Conservation (phyloP, 331 rosid genomes). For the Rhamnella rubrinervis region DNA sequence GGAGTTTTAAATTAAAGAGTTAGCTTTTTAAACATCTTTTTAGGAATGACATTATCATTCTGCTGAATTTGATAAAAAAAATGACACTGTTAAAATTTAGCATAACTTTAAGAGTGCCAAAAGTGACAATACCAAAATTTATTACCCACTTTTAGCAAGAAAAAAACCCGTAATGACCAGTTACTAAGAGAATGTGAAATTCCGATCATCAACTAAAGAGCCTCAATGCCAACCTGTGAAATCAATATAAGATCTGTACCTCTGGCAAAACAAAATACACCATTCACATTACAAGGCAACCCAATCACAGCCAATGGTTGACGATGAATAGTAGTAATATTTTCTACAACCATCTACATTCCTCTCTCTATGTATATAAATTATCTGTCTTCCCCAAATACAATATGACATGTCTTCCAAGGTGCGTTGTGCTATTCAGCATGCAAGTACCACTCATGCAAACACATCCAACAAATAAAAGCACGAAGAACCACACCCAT, state of each 20-base stretch:
- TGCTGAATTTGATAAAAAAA: too few relatives aligned
- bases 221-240: constrained; percentile 8
- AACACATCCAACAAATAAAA: constrained; percentile 16
- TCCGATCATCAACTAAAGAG: neutral
- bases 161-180: too few relatives aligned
- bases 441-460: neutral
- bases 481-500: constrained; percentile 6
- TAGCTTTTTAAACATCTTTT: too few relatives aligned
- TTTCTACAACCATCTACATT: constrained; percentile 18
- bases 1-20: too few relatives aligned
- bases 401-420: constrained; percentile 15
- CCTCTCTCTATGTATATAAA: neutral
- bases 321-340: constrained; percentile 1
- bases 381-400: constrained; percentile 12
- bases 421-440: constrained; percentile 10
- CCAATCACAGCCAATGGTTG: constrained; percentile 4
- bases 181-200: too few relatives aligned
- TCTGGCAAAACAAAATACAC: constrained; percentile 3
- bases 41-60: too few relatives aligned
- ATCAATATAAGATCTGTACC: neutral
- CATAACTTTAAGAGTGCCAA: too few relatives aligned
- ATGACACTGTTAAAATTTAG: too few relatives aligned
- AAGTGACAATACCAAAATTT: too few relatives aligned
- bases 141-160: too few relatives aligned
- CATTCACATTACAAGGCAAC: constrained; percentile 14